Evolutionary conservation across 2,329 filamentous ascomycete genomes (phyloP).

Genomic region (Sporothrix dimorphospora): DNA sequence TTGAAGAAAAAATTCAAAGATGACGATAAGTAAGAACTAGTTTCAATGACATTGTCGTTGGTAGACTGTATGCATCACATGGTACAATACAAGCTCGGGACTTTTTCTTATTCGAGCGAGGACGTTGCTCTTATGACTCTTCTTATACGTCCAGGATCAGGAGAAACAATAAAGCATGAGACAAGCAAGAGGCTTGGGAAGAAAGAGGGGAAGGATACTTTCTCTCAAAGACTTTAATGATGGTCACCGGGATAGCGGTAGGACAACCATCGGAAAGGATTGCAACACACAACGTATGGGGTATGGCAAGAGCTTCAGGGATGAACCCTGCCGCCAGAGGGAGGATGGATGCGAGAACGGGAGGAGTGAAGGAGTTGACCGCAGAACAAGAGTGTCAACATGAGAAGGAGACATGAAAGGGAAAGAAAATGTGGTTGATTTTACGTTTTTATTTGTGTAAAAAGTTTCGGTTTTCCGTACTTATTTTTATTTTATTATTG

Average conservation of each 20-base stretch:
- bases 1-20: no score
- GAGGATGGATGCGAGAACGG: background rate
- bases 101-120: slow-evolving; percentile 8
- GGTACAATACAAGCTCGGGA: background rate
- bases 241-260: background rate
- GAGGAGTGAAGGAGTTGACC: background rate
- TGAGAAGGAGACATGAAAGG: no score
- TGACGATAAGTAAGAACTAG: no score
- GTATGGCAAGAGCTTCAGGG: slow-evolving; percentile 5
- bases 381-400: no score
- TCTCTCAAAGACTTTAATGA: no score
- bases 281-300: slow-evolving; percentile 11
- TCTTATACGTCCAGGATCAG: background rate
- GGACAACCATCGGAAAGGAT: background rate
- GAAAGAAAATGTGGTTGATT: no score
- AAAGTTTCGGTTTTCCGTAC: no score
- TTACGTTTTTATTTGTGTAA: no score
- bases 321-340: background rate
- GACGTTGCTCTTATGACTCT: background rate
- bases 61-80: background rate
- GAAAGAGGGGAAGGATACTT: background rate
- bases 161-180: background rate
- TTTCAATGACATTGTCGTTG: background rate
- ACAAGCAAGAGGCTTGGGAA: background rate
- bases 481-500: no score